Percentiles rank a stretch among this genome's conserved stretches.
phyloP scores from a whole-genome alignment of 2,329 filamentous ascomycete genomes.

The Sordariomycetes sp. region DNA sequence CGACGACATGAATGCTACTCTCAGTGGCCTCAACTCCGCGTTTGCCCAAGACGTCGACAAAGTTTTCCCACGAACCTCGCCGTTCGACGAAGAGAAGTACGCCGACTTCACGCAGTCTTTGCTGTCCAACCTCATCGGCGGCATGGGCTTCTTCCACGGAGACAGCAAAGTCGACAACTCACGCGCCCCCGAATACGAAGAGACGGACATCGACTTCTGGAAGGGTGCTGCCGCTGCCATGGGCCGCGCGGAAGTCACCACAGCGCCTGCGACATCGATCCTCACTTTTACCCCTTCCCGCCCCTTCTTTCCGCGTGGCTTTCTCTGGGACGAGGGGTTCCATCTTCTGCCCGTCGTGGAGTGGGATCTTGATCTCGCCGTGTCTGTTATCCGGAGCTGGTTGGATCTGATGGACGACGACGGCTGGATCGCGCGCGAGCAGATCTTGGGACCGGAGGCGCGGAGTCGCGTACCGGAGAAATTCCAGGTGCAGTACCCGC shows the following conservation, averaged over 20 bases:
- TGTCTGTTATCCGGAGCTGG: conserved; percentile 89
- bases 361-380: conserved; percentile 81
- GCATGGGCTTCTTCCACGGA: conserved; percentile 91
- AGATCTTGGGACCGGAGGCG: conserved; percentile 84
- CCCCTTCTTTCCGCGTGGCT: conserved; percentile 91
- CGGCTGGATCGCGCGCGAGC: conserved; percentile 93
- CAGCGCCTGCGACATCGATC: conserved; percentile 75
- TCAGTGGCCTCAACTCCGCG: conserved; percentile 56
- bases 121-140: conserved; percentile 87
- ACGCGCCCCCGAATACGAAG: conserved; percentile 84
- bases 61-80: conserved; percentile 52
- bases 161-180: conserved; percentile 81
- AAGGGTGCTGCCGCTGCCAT: conserved; percentile 79
- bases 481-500: conserved; percentile 91
- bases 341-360: conserved; percentile 84
- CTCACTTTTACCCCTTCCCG: conserved; percentile 86
- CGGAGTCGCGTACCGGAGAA: conserved; percentile 87
- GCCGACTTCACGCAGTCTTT: conserved; percentile 73
- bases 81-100: conserved; percentile 64
- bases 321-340: conserved; percentile 97
- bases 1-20: conserved; percentile 53
- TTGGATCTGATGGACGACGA: conserved; percentile 95
- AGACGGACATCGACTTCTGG: conserved; percentile 93
- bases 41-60: conserved; percentile 38
- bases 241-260: conserved; percentile 48